Evolutionary conservation across 352 stramenopile genomes (phyloP), one percentile per base, ranked within the genome.

Genomic region (Globisporangium emineosum): DNA sequence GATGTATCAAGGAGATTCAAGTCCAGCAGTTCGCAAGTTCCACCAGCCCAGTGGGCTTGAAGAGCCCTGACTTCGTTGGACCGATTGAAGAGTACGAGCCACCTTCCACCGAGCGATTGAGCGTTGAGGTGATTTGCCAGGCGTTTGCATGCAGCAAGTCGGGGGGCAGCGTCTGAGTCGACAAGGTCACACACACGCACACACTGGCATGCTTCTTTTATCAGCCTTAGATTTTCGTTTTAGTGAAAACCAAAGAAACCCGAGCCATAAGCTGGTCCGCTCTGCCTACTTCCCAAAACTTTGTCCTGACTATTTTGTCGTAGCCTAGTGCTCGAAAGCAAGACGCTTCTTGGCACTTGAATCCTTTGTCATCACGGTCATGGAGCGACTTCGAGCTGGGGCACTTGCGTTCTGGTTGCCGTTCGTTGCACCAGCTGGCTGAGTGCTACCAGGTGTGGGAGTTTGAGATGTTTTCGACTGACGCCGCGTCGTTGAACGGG

Each of bases 401-500:
- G 66, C 68, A 35, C 55, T 62, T 27, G 52, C 64, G 52, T 77
- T 63, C 42, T 30, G 23, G 17, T 59, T 70, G 29, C 35, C 23
- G 49, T 6, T 45, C 4, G 56, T 72, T 29, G 62, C 57, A 5
- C 57, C 71, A n/a, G 47, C 15, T 29, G 40, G 17, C 13, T 51
- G 32, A 27, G 51, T 77, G n/a, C 55, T 77, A 15, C 55, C 66
- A 10, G 69, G 64, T 5, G 73, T 77, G 15, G 74, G 67, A 1
- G 73, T 78, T 23, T 72, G 15, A 0, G 65, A 32, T 30, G 62
- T 33, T 64, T 81, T 88, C 25, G 70, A 61, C 13, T 65, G 35
- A 9, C 71, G 72, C 32, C 79, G 71, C 10, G 75, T 69, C 49
- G 73, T 80, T 6, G 71, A 30, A 3, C 78, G 76, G 0, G 62